These are phyloP conservation scores for Cyclotella choctawhatcheeana DNA, from an alignment of 108 stramenopile genomes.

Conservation along the genomic window DNA sequence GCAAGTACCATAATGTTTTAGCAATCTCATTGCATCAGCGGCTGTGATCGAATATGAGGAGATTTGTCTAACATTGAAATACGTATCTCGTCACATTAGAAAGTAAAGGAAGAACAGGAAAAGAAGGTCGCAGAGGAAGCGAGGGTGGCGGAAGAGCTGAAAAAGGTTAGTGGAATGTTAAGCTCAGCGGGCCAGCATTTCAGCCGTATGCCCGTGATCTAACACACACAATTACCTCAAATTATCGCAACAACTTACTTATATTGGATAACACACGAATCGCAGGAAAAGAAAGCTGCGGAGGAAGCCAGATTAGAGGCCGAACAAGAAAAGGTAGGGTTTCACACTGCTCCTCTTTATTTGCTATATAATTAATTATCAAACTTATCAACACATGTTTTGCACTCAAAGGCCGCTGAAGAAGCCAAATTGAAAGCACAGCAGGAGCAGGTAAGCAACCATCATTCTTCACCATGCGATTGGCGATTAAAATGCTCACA, in stretches of 20 bases:
- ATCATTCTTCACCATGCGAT: too few relatives aligned
- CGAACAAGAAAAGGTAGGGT: conserved; percentile 3
- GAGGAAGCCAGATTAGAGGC: conserved; percentile 4
- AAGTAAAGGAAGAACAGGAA: conserved; percentile 1
- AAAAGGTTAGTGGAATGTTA: not conserved
- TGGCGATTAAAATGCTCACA: too few relatives aligned
- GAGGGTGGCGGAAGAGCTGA: not conserved
- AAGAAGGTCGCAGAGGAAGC: conserved; percentile 10
- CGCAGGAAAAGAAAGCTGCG: conserved; percentile 10
- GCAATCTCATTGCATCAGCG: too few relatives aligned
- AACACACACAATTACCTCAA: too few relatives aligned
- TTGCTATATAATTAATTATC: not conserved
- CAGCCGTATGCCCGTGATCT: too few relatives aligned
- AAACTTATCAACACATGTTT: too few relatives aligned
- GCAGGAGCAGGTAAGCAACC: conserved; percentile 5
- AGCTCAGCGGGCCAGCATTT: too few relatives aligned
- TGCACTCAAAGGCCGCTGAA: conserved; percentile 1
- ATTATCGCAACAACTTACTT: too few relatives aligned
- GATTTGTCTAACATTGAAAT: not conserved
- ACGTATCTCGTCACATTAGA: not conserved
- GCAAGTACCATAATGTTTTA: too few relatives aligned
- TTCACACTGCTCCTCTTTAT: not conserved
- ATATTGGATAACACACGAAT: not conserved
- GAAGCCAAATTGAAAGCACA: conserved; percentile 4
- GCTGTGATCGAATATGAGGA: too few relatives aligned